Conservation (phyloP, 352 stramenopile species). For the Globisporangium perplexum region DNA sequence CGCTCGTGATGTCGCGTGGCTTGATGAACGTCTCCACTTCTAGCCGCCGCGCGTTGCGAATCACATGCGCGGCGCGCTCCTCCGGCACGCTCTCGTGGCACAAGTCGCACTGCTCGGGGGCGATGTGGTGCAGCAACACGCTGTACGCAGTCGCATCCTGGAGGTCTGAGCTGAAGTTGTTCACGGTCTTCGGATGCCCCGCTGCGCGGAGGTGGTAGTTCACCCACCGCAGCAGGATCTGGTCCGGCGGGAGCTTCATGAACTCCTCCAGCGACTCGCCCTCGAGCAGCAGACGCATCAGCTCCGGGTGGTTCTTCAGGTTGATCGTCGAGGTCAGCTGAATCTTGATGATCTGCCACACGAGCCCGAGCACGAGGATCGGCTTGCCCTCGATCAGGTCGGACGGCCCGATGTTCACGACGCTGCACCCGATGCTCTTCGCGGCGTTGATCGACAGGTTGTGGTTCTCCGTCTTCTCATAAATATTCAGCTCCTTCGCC, state of each 20-base stretch:
- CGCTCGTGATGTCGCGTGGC: slow-evolving; percentile 87
- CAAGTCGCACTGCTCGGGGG: slow-evolving; percentile 61
- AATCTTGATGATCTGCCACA: slow-evolving; percentile 95
- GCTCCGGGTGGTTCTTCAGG: slow-evolving; percentile 90
- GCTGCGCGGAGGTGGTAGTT: slow-evolving; percentile 90
- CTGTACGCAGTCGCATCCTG: slow-evolving; percentile 85
- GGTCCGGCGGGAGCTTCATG: slow-evolving; percentile 87
- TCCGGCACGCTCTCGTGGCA: slow-evolving; percentile 45
- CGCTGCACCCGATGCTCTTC: slow-evolving; percentile 90
- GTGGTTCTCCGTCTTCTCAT: slow-evolving; percentile 87
- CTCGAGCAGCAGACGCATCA: slow-evolving; percentile 81
- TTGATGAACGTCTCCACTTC: slow-evolving; percentile 90
- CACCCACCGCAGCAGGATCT: slow-evolving; percentile 91
- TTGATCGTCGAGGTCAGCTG: slow-evolving; percentile 91
- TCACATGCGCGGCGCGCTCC: slow-evolving; percentile 73
- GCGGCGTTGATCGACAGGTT: slow-evolving; percentile 93
- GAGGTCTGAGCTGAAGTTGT: slow-evolving; percentile 78
- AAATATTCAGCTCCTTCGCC: slow-evolving; percentile 75
- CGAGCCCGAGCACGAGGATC: slow-evolving; percentile 88
- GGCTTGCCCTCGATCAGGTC: slow-evolving; percentile 81
- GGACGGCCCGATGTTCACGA: slow-evolving; percentile 90
- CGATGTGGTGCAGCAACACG: slow-evolving; percentile 86
- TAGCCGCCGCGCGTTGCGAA: slow-evolving; percentile 79
- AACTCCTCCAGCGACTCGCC: slow-evolving; percentile 88
- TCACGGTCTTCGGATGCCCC: slow-evolving; percentile 63